phyloP scores from a whole-genome alignment of 106 monocot species.

The Phalaenopsis equestris region DNA sequence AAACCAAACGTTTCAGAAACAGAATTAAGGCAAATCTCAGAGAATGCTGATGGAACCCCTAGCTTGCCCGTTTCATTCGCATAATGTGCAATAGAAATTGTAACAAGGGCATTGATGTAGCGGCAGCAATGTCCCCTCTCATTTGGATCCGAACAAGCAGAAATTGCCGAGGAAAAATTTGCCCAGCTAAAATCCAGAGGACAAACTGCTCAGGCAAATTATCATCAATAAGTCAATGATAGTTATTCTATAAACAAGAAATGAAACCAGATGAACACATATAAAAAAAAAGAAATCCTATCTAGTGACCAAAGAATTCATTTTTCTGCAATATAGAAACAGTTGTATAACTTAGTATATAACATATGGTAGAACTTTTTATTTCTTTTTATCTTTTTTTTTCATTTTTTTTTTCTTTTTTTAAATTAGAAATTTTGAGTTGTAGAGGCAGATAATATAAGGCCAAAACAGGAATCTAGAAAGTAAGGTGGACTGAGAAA shows the following conservation, averaged over 20 bases:
- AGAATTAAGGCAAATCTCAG: constrained; percentile 55
- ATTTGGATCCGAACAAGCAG: constrained; percentile 48
- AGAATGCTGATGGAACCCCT: constrained; percentile 76
- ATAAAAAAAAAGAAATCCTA: neutral
- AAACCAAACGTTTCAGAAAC: constrained; percentile 50
- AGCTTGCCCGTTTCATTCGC: constrained; percentile 71
- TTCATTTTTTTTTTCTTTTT: neutral
- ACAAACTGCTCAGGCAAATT: constrained; percentile 46
- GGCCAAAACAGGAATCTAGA: neutral
- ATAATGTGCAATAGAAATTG: constrained; percentile 71
- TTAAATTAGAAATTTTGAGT: neutral
- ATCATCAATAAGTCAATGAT: constrained; percentile 4
- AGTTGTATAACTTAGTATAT: neutral
- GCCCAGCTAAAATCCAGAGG: constrained; percentile 86
- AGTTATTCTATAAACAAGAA: neutral
- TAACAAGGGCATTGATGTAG: constrained; percentile 74
- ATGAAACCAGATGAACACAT: neutral
- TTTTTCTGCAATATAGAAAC: neutral
- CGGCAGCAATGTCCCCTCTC: constrained; percentile 73
- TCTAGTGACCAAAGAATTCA: neutral
- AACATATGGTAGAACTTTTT: too few species aligned
- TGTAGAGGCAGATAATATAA: neutral
- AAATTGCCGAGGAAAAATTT: constrained; percentile 58
- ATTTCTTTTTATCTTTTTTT: too few species aligned
- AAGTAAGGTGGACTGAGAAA: neutral